Conservation (phyloP, 139 green algal genomes). For the Picochlorum sp. region DNA sequence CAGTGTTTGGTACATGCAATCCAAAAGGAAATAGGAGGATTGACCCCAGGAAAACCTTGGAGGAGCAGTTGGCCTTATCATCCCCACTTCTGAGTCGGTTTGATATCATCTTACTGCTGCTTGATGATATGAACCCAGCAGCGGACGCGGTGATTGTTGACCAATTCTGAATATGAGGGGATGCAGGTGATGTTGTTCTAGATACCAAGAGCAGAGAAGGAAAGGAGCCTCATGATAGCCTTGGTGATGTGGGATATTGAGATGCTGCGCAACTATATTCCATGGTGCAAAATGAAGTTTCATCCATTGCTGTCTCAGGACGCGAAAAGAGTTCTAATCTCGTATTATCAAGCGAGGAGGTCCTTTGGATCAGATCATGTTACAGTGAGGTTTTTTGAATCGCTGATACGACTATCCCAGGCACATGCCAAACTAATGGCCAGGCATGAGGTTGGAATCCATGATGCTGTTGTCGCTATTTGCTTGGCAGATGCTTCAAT, state of each 20-base stretch:
- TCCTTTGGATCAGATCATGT: conserved; percentile 29
- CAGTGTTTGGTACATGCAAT: conserved; percentile 48
- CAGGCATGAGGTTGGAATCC: conserved; percentile 30
- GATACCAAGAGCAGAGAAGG: neutral
- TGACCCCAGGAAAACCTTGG: conserved; percentile 23
- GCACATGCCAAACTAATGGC: conserved; percentile 74
- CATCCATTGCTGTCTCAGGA: conserved; percentile 39
- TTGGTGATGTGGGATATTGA: conserved; percentile 47
- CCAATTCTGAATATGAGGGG: conserved; percentile 55
- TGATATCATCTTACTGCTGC: conserved; percentile 78
- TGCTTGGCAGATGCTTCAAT: conserved; percentile 34
- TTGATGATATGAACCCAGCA: conserved; percentile 44
- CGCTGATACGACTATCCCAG: conserved; percentile 73
- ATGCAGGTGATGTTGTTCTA: neutral
- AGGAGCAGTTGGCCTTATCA: conserved; percentile 25
- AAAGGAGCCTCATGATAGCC: neutral
- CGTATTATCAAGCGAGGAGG: conserved; percentile 67
- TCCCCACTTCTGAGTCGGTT: conserved; percentile 73
- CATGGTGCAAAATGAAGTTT: conserved; percentile 44
- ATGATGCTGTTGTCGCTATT: conserved; percentile 58
- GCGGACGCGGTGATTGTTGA: conserved; percentile 60
- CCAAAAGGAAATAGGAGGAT: conserved; percentile 13
- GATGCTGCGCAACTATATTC: conserved; percentile 62
- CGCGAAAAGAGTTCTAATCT: conserved; percentile 50
- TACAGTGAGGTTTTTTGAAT: conserved; percentile 83